A percentile compares a stretch with the other conserved stretches of the same genome.
These are phyloP conservation scores for Tuber aestivum DNA, from an alignment of 495 filamentous ascomycete genomes.

Conservation along the genomic window DNA sequence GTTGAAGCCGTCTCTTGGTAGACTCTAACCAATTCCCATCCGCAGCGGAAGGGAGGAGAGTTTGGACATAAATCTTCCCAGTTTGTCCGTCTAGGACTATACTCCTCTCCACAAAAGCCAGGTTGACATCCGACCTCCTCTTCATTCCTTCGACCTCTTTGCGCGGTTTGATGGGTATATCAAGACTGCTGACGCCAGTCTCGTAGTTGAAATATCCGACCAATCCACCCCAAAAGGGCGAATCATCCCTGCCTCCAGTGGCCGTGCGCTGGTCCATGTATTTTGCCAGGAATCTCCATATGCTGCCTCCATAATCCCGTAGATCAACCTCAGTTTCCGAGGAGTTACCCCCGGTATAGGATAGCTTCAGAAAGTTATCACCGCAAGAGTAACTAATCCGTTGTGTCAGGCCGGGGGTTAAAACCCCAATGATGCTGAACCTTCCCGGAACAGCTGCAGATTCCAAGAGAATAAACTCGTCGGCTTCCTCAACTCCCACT, in stretches of 20 bases:
- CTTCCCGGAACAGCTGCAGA: conserved; percentile 51
- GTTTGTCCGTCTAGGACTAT: conserved; percentile 70
- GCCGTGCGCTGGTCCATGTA: conserved; percentile 55
- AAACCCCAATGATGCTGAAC: conserved; percentile 62
- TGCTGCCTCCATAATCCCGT: conserved; percentile 42
- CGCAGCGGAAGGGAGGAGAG: conserved; percentile 45
- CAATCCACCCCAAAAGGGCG: conserved; percentile 80
- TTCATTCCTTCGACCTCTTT: neutral
- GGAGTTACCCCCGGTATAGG: conserved; percentile 14
- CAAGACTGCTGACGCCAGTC: conserved; percentile 62
- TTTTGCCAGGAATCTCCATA: conserved; percentile 55
- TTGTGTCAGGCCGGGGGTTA: conserved; percentile 49
- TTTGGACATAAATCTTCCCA: conserved; percentile 60
- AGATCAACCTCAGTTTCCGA: conserved; percentile 42
- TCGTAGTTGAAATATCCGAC: conserved; percentile 90
- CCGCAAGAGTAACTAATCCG: conserved; percentile 52
- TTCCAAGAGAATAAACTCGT: conserved; percentile 53
- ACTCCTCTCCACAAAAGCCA: conserved; percentile 72
- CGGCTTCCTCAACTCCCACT: conserved; percentile 40
- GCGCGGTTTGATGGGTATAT: conserved; percentile 43
- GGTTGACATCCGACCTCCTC: conserved; percentile 60
- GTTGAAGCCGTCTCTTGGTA: conserved; percentile 26
- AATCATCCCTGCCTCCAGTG: conserved; percentile 43
- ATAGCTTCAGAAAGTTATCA: conserved; percentile 39
- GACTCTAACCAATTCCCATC: conserved; percentile 39